phyloP scores from a whole-genome alignment of 495 filamentous ascomycete genomes.

The Daldinia caldariorum region DNA sequence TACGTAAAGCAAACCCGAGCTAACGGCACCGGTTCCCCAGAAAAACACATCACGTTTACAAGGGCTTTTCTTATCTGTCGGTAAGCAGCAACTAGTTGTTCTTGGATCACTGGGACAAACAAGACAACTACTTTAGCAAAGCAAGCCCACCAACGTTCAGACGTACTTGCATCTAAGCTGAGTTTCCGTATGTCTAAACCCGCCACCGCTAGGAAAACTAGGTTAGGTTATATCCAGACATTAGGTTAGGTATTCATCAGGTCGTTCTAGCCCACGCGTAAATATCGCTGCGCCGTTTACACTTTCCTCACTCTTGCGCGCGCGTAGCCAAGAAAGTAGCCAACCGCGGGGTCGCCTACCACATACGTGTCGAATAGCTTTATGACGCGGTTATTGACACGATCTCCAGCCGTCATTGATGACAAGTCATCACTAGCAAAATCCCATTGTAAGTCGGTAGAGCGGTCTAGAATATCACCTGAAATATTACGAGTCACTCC shows the following conservation, averaged over 20 bases:
- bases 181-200: conserved; percentile 17
- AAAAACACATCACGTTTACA: conserved; percentile 19
- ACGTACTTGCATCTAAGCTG: not conserved
- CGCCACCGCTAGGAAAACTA: conserved; percentile 16
- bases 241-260: conserved; percentile 2
- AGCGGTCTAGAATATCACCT: conserved; percentile 10
- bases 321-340: conserved; percentile 16
- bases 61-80: conserved; percentile 1
- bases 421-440: conserved; percentile 1
- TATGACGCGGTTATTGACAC: conserved; percentile 19
- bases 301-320: conserved; percentile 15
- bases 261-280: conserved; percentile 21
- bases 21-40: conserved; percentile 32
- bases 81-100: conserved; percentile 10
- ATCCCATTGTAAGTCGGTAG: not conserved
- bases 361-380: conserved; percentile 1
- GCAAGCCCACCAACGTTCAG: not conserved
- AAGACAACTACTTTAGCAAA: not conserved
- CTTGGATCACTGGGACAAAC: not conserved
- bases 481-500: conserved; percentile 7
- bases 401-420: conserved; percentile 16
- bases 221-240: conserved; percentile 27
- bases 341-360: conserved; percentile 16
- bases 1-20: conserved; percentile 24
- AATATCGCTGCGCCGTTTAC: conserved; percentile 20